Base-by-base conservation (phyloP, 2,329 filamentous ascomycete genomes). In the Scopulariopsis brevicaulis region DNA sequence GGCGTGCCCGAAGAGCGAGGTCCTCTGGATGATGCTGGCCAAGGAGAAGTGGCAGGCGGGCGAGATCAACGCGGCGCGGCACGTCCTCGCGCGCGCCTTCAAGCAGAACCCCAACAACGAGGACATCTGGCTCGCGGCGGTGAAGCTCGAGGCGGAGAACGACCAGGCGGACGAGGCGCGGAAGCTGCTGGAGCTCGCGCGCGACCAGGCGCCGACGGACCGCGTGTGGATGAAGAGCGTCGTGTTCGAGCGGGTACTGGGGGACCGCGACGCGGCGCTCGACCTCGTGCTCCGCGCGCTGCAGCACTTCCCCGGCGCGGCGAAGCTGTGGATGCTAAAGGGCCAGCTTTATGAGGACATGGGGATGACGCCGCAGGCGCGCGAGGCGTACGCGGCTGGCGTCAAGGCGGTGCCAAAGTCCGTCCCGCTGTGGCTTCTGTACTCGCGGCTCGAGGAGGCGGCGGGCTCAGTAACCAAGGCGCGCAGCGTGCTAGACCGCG, bases 261-360 rank as follows among this genome's bases (percentile, higher is more conserved):
- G 86, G 58, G 87, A 94, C 64, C 78, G 78, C 28, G 90, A 96
- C 53, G 84, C 85, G 1, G 92, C 94, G 0, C 79, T 99, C 15
- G 89, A 95, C 65, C 84, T 99, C 12, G 89, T 89, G 51, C 90
- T 92, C 60, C 87, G 95, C 68, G 94, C 87, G 1, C 76, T 99
- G 40, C 86, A 92, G 63, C 80, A 90, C 11, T 99, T 96, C 74
- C 93, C 94, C 1, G 82, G 85, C 52, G 84, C 87, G 14, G 81
- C 90, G 56, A 97, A 97, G 73, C 79, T 99, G 25, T 96, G 93
- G 87, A 96, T 97, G 89, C 89, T 96, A 77, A 99, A 99, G 73
- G 94, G 95, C 0, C 94, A 99, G 69, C 94, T 97, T 62, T 99
- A 99, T 77, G 89, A 96, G 67, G 81, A 85, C 51, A 80, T 91